A percentile compares a stretch with the other conserved stretches of the same genome.
Conservation (phyloP, 345 rosid genomes). For the Raphanus sativus region DNA sequence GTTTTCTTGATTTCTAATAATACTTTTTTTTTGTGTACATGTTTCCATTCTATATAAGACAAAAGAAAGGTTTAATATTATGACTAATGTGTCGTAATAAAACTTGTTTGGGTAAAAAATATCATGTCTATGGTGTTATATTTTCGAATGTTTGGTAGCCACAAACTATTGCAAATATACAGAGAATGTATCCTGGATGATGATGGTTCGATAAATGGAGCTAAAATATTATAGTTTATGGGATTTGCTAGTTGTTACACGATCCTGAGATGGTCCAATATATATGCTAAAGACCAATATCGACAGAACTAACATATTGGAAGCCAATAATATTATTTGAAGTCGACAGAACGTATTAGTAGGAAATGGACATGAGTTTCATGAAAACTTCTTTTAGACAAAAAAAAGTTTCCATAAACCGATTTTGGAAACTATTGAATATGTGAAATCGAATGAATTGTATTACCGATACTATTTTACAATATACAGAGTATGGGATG, state of each 20-base stretch:
- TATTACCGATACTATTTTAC: no score
- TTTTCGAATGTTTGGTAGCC: no score
- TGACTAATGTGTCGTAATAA: background rate
- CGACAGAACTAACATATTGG: background rate
- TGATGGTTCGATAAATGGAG: no score
- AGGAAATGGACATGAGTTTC: background rate
- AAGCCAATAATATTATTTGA: background rate
- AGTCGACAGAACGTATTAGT: background rate
- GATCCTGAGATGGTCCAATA: background rate
- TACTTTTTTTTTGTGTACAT: background rate
- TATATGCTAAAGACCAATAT: background rate
- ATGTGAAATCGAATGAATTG: no score
- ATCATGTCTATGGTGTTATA: no score
- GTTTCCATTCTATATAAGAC: constrained; percentile 8
- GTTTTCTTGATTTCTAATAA: background rate
- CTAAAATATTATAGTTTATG: background rate
- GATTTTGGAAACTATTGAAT: no score
- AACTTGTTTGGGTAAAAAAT: background rate
- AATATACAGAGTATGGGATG: no score
- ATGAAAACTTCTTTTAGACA: no score
- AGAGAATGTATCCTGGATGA: no score
- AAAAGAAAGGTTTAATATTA: background rate
- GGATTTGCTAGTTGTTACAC: background rate
- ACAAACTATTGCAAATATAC: no score
- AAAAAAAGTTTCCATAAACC: no score